phyloP scores from a whole-genome alignment of 2,329 filamentous ascomycete species.

The Rutstroemia sp. region DNA sequence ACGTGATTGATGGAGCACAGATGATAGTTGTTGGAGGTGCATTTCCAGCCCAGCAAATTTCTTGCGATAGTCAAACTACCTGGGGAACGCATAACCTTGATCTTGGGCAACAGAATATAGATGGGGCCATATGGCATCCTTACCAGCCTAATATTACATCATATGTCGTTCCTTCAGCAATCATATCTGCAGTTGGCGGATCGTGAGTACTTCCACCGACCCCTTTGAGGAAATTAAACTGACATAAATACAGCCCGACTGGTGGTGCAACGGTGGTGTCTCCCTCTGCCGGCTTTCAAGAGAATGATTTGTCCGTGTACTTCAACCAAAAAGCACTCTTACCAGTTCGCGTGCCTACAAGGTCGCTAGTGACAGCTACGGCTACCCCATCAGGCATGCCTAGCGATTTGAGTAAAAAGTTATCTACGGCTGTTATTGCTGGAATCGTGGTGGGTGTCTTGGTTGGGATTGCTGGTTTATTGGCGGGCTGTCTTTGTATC shows the following conservation, averaged over 20 bases:
- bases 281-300: conserved; percentile 43
- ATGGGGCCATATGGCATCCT: conserved; percentile 42
- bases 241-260: conserved; percentile 26
- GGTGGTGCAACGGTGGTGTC: conserved; percentile 47
- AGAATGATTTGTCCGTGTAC: conserved; percentile 44
- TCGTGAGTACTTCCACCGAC: conserved; percentile 14
- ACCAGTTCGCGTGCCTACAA: conserved; percentile 42
- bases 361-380: conserved; percentile 23
- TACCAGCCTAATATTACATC: conserved; percentile 42
- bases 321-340: conserved; percentile 43
- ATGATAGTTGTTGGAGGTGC: conserved; percentile 58
- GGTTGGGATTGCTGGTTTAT: not conserved
- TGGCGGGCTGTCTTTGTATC: conserved; percentile 26
- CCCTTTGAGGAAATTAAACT: not conserved
- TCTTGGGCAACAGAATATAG: conserved; percentile 41
- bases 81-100: conserved; percentile 51
- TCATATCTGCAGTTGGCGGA: conserved; percentile 45
- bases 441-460: conserved; percentile 36
- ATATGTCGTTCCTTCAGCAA: conserved; percentile 46
- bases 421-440: conserved; percentile 35
- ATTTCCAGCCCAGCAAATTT: conserved; percentile 38
- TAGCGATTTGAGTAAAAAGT: conserved; percentile 2
- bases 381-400: conserved; percentile 22
- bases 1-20: conserved; percentile 45
- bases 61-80: conserved; percentile 45